Conservation (phyloP, 164 flowering plant genomes). For the Sedum album region DNA sequence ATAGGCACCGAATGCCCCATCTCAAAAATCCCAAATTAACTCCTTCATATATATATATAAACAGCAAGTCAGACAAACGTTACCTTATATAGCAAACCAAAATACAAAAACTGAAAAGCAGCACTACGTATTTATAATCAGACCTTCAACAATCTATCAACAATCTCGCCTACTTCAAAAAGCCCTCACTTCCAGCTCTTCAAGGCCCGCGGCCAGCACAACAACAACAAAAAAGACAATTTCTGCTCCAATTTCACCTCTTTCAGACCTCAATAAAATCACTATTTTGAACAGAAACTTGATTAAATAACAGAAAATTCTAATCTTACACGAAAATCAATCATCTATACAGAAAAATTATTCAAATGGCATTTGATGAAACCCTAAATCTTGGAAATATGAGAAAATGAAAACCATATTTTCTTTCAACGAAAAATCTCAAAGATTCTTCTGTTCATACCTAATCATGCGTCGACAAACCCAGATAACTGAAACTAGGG, state of each 20-base stretch:
- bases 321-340: too few species aligned
- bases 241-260: not conserved
- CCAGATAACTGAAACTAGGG: not conserved
- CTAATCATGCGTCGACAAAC: slow-evolving; percentile 1
- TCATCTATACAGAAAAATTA: not conserved
- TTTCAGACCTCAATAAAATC: not conserved
- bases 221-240: not conserved
- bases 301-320: not conserved
- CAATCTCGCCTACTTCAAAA: not conserved
- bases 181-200: not conserved
- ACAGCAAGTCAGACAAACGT: not conserved
- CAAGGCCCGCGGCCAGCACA: not conserved
- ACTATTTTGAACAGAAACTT: not conserved
- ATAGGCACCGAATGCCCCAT: slow-evolving; percentile 40
- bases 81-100: not conserved
- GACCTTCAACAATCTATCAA: not conserved
- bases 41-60: not conserved
- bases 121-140: not conserved
- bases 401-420: not conserved
- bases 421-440: not conserved
- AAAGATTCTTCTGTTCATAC: not conserved
- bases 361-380: not conserved
- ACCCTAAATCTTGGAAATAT: not conserved
- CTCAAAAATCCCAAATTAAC: not conserved
- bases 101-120: not conserved